These are phyloP conservation scores for Lactuca sativa DNA, from an alignment of 129 eudicot species.

Conservation along the genomic window DNA sequence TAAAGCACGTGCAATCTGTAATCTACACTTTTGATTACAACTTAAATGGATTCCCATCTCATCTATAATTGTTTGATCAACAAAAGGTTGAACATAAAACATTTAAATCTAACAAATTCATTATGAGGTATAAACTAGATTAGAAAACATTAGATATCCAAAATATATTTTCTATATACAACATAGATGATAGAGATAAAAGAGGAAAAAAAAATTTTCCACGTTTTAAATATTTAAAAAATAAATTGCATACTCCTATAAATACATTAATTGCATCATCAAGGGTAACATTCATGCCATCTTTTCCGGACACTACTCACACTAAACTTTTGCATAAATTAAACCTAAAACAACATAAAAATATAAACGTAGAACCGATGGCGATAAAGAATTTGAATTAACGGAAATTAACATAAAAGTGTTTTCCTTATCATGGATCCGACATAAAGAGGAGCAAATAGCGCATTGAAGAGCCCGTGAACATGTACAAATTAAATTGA, in stretches of 20 bases:
- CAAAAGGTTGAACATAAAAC: no score
- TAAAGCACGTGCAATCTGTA: no score
- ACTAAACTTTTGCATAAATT: constrained; percentile 90
- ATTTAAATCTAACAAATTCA: no score
- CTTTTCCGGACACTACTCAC: constrained; percentile 98
- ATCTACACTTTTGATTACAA: no score
- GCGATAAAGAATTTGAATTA: constrained; percentile 5
- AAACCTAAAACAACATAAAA: constrained; percentile 54
- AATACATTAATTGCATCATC: constrained; percentile 83
- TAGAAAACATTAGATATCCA: no score
- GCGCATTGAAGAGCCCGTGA: constrained; percentile 92
- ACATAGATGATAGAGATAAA: no score
- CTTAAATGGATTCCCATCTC: no score
- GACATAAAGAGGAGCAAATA: constrained; percentile 88
- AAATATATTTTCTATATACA: neutral
- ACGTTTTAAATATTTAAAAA: neutral
- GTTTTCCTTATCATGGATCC: constrained; percentile 62
- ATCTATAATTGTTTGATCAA: no score
- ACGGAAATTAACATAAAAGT: constrained; percentile 1
- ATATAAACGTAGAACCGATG: neutral
- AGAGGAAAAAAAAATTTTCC: neutral
- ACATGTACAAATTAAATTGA: constrained; percentile 75
- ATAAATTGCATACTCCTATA: constrained; percentile 67
- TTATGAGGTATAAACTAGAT: no score
- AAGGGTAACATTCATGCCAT: constrained; percentile 91